Evolutionary conservation across 345 rosid species (phyloP).

Genomic region (Trapa incisa): DNA sequence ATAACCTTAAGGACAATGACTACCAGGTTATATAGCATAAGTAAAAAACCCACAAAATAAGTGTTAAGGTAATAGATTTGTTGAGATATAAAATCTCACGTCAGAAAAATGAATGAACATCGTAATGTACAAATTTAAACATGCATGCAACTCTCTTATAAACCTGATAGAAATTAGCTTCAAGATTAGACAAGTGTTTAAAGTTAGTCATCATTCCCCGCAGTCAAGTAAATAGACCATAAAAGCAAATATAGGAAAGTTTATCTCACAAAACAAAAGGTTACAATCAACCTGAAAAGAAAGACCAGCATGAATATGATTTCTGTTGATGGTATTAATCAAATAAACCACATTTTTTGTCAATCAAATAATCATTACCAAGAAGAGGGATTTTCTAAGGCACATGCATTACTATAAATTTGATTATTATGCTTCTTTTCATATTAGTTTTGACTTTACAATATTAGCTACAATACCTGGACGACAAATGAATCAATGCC

Average conservation of each 20-base stretch:
- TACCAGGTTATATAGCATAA: neutral
- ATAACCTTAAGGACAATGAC: neutral
- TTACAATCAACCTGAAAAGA: neutral
- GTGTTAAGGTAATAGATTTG: neutral
- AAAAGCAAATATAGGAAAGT: neutral
- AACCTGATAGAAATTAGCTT: neutral
- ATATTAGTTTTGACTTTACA: neutral
- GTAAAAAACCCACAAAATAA: neutral
- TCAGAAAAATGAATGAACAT: too few species aligned
- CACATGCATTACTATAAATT: neutral
- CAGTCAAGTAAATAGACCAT: neutral
- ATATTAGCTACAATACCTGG: slow-evolving; percentile 38
- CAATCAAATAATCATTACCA: neutral
- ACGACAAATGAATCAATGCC: slow-evolving; percentile 82
- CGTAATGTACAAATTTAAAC: too few species aligned
- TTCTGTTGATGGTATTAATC: neutral
- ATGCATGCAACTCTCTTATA: too few species aligned
- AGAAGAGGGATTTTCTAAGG: neutral
- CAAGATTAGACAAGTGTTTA: neutral
- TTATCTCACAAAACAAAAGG: neutral
- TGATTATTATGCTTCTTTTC: neutral
- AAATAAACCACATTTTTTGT: neutral
- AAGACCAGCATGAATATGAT: neutral
- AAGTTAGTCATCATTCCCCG: neutral
- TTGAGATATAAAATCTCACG: too few species aligned